Evolutionary conservation across 441 rosid species (phyloP).

Genomic region (Oxalis stricta): DNA sequence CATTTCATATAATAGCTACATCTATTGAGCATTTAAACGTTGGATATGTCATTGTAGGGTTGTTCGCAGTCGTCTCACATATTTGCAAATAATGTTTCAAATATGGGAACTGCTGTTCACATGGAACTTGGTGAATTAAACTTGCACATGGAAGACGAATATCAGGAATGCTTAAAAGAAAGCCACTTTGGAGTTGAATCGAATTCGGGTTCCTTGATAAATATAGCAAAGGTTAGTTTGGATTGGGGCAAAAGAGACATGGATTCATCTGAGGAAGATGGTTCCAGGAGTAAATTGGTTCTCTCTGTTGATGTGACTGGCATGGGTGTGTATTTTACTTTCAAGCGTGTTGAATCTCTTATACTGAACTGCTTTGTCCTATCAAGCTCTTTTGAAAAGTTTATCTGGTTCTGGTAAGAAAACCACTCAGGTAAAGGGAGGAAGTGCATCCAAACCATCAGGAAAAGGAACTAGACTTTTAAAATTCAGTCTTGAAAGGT

Average conservation of each 20-base stretch:
- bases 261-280: constrained; percentile 52
- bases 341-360: constrained; percentile 72
- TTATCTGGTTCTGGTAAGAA: constrained; percentile 48
- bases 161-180: constrained; percentile 79
- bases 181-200: constrained; percentile 80
- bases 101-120: constrained; percentile 61
- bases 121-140: constrained; percentile 96
- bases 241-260: constrained; percentile 85
- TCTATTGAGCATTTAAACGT: constrained; percentile 4
- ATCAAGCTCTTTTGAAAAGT: constrained; percentile 57
- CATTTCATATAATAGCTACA: neutral
- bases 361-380: constrained; percentile 61
- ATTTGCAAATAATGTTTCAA: constrained; percentile 85
- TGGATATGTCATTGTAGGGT: constrained; percentile 36
- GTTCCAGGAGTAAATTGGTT: constrained; percentile 50
- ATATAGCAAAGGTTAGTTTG: constrained; percentile 80
- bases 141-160: constrained; percentile 89
- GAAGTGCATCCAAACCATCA: constrained; percentile 45
- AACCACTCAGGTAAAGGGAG: constrained; percentile 33
- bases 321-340: constrained; percentile 60
- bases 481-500: constrained; percentile 71
- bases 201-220: constrained; percentile 83
- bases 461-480: constrained; percentile 80
- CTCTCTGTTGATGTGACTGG: constrained; percentile 86
- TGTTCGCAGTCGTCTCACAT: constrained; percentile 94